Conservation (phyloP, 306 rosid species). For the Quercus wislizeni region DNA sequence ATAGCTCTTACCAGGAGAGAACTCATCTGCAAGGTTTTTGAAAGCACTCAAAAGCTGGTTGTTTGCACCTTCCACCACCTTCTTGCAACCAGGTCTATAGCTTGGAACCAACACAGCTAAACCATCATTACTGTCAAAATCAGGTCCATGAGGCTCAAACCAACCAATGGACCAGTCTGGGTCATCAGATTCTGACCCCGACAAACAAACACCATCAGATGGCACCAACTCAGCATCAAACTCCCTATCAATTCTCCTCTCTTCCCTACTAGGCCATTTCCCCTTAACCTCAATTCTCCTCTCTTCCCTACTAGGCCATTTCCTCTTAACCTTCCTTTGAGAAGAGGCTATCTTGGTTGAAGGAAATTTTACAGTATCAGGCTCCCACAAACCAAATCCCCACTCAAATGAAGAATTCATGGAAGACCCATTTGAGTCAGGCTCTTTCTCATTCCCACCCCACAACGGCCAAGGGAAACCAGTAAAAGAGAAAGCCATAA, state of each 20-base stretch:
- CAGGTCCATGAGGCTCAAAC: slow-evolving; percentile 87
- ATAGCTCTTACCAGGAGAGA: slow-evolving; percentile 62
- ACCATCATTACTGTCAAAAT: slow-evolving; percentile 66
- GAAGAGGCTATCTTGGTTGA: slow-evolving; percentile 47
- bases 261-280: slow-evolving; percentile 77
- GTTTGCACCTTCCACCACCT: slow-evolving; percentile 48
- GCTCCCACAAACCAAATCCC: slow-evolving; percentile 51
- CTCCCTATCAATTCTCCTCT: slow-evolving; percentile 66
- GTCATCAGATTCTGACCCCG: slow-evolving; percentile 78
- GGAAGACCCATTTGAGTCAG: slow-evolving; percentile 44
- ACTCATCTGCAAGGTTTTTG: slow-evolving; percentile 62
- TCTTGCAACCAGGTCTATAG: slow-evolving; percentile 75
- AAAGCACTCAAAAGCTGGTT: slow-evolving; percentile 67
- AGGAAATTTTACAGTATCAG: slow-evolving; percentile 57
- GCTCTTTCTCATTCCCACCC: slow-evolving; percentile 75
- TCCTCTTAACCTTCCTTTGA: slow-evolving; percentile 49
- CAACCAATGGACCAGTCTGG: slow-evolving; percentile 92
- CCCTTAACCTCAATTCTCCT: slow-evolving; percentile 55
- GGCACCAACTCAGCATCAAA: slow-evolving; percentile 79
- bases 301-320: slow-evolving; percentile 77
- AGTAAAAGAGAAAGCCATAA: slow-evolving; percentile 74
- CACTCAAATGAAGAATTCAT: slow-evolving; percentile 53
- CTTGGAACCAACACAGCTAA: slow-evolving; percentile 85
- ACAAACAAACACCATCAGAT: slow-evolving; percentile 69
- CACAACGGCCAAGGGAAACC: slow-evolving; percentile 72